Base-by-base conservation (phyloP, 106 monocot species). In the Xerophyta viscosa region DNA sequence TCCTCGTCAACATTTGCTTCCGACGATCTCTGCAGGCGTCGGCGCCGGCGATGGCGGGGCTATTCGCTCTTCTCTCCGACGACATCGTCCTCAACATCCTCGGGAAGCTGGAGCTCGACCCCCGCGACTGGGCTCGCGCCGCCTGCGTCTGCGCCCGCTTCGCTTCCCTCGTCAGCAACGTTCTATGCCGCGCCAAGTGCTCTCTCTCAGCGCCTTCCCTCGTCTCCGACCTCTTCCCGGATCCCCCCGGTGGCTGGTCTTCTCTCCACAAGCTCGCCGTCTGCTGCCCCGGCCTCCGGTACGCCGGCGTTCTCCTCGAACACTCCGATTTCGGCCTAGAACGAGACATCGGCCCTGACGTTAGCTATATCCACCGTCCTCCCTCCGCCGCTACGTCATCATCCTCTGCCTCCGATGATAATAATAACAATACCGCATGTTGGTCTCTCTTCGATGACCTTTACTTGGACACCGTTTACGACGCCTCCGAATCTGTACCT, bases 361-460 rank as follows among this genome's bases (percentile, higher is more conserved):
- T 37, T 20, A 10, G 11, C 31, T 19, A 26, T 27, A 19, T 0
- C 50, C 15, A 15, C 58, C 46, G 4, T 23, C 24, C 48, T 14
- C 0, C 66, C 37, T 9, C 64, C 21, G 7, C 58, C 27, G 15
- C 66, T 1, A 24, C 62, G 7, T 29, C 62, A 9, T 57, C 63
- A 9, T 42, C 33, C 19, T 10, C 20, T 15, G 8, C 66, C 3
- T 36, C 33, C 11, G 33, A 5, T 36, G 33, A 5, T 6, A 36
- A 36, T 11, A 36, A 36, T 11, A 6, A 36, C 11, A 11, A 36
- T 36, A 36, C 11, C 33, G 33, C 63, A 19, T 66, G 57, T 59
- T 89, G 94, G 88, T 88, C 94, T 2, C 60, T 89, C 26, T 84
- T 81, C 50, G 94, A 96, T 43, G 94, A 96, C 45, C 89, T 96